Evolutionary conservation across 306 rosid genomes (phyloP).

Genomic region (Vigna angularis): DNA sequence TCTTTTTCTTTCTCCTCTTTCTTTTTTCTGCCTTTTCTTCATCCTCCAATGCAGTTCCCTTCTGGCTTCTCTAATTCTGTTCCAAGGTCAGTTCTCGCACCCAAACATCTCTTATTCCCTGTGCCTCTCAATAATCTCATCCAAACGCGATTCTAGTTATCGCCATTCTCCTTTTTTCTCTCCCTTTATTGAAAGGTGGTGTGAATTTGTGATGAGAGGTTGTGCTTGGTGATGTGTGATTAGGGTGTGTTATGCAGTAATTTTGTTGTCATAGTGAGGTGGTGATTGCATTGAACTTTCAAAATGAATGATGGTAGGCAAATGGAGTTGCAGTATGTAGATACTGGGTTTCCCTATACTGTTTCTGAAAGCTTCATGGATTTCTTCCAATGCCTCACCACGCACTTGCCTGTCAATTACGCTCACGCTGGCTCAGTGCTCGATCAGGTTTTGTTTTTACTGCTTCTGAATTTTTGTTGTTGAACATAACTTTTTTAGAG

Average conservation of each 20-base stretch:
- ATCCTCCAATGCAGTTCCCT: no score
- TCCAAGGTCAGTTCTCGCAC: no score
- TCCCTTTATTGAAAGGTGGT: neutral
- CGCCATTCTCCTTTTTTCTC: neutral
- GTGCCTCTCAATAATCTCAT: neutral
- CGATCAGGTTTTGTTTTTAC: conserved; percentile 67
- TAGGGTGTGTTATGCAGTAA: neutral
- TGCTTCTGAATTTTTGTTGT: neutral
- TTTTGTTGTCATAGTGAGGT: neutral
- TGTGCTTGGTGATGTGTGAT: conserved; percentile 30
- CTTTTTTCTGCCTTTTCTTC: no score
- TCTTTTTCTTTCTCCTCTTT: no score
- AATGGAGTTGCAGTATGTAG: conserved; percentile 77
- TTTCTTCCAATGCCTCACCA: conserved; percentile 67
- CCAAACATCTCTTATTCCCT: no score
- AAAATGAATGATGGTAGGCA: conserved; percentile 74
- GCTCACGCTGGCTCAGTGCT: conserved; percentile 56
- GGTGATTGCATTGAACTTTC: neutral
- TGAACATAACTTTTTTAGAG: neutral
- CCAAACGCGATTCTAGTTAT: neutral
- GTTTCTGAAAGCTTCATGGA: conserved; percentile 67
- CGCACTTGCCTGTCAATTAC: conserved; percentile 60
- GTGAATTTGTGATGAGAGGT: no score
- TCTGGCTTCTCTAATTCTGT: no score
- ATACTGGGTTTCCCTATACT: conserved; percentile 71